phyloP scores from a whole-genome alignment of 1,284 basidiomycete genomes.

The Heliocybe sulcata region DNA sequence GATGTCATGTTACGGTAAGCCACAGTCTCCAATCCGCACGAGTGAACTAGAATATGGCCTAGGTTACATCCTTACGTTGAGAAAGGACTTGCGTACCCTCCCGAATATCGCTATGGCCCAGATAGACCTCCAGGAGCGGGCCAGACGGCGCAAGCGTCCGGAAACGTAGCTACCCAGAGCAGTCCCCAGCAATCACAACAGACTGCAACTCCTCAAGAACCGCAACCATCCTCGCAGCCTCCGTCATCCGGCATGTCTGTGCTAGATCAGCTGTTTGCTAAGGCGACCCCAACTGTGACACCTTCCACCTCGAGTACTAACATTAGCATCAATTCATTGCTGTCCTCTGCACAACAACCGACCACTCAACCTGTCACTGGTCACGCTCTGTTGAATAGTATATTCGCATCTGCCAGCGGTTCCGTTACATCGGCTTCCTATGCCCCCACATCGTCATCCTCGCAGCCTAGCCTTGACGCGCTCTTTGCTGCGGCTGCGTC shows the following conservation, averaged over 20 bases:
- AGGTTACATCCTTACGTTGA: constrained; percentile 62
- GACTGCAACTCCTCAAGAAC: constrained; percentile 4
- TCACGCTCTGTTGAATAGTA: constrained; percentile 1
- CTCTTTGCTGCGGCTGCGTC: constrained; percentile 44
- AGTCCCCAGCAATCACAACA: neutral
- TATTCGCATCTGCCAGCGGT: constrained; percentile 11
- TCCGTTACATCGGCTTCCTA: neutral
- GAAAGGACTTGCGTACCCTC: constrained; percentile 57
- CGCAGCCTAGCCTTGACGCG: constrained; percentile 25
- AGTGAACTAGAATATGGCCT: constrained; percentile 4
- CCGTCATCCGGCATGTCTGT: constrained; percentile 30
- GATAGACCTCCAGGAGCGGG: constrained; percentile 36
- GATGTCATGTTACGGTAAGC: constrained; percentile 57
- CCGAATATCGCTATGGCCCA: constrained; percentile 60
- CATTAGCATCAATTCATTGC: constrained; percentile 4
- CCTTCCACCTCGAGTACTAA: constrained; percentile 9
- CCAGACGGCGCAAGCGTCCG: neutral
- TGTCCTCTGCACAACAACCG: constrained; percentile 3
- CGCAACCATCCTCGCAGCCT: constrained; percentile 9
- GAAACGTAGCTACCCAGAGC: neutral
- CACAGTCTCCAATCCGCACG: neutral
- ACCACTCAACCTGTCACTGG: neutral
- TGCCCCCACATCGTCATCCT: neutral
- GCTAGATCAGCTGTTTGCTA: constrained; percentile 57
- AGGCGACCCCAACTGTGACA: constrained; percentile 15